Evolutionary conservation across 306 rosid species (phyloP), one percentile per base, ranked within the genome.

Genomic region (Begonia masoniana): DNA sequence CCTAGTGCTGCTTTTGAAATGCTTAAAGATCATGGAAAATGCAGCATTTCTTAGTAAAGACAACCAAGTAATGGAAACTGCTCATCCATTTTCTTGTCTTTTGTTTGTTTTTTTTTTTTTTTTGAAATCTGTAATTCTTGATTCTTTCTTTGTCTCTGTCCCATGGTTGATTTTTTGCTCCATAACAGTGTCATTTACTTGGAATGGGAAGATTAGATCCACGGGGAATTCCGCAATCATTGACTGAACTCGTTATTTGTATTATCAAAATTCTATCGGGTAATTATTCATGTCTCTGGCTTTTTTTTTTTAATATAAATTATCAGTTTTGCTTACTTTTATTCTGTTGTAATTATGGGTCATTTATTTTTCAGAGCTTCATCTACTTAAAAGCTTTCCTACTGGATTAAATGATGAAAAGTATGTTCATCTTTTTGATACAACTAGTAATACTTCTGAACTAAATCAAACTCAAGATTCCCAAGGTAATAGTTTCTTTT

Each of bases 21-120:
- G 99, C 73, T 75, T 91, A 81, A 91, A 86, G 81, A 83, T 91
- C 56, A 91, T 91, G 99, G 96, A 91, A 77, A 86, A 91, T 70
- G 96, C 99, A 7, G 83, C 99, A 42, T 86, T 91, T 60, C 78
- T 91, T n/a, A 91, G 99, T 61, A 73, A 81, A 55, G 88, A 79
- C 61, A 91, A 91, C 68, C 99, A 91, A 96, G 99, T 91, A 67
- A 17, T 15, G 15, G 23, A 15, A 55, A 49, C 42, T 54, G 57
- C 55, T 45, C 50, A 43, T 41, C 57, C 45, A 50, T 24, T 47
- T 54, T 13, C 26, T 42, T 42, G 24, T 50, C 19, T 17, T 17
- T 17, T 17, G 19, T 17, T 17, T 17, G 19, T 17, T 17, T 60
- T 24, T 35, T 7, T 52, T 1, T 24, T 68, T 54, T 51, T 43